These are phyloP conservation scores for Amanita polypyramis DNA, from an alignment of 768 basidiomycete species.

Conservation along the genomic window DNA sequence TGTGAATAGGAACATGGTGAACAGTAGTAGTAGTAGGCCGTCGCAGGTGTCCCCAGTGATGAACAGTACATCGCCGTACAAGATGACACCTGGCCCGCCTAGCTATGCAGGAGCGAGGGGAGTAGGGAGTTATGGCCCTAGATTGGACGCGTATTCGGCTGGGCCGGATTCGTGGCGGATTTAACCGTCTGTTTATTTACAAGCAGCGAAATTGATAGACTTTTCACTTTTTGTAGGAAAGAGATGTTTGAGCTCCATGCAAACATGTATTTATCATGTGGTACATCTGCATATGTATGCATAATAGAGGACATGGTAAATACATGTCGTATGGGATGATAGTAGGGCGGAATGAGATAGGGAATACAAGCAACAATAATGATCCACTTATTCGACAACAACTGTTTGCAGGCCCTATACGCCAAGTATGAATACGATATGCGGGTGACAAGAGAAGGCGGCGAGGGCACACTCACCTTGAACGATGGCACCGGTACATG, in stretches of 20 bases:
- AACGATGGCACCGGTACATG: conserved; percentile 69
- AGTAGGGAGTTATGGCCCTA: conserved; percentile 3
- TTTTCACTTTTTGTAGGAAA: too few relatives aligned
- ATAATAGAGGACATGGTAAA: neutral
- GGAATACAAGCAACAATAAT: neutral
- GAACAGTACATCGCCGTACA: conserved; percentile 20
- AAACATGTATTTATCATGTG: neutral
- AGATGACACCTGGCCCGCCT: conserved; percentile 19
- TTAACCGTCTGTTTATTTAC: neutral
- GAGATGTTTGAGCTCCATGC: neutral
- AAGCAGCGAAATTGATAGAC: neutral
- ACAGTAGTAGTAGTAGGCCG: conserved; percentile 2
- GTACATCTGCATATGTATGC: neutral
- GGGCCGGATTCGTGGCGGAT: neutral
- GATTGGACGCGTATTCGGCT: conserved; percentile 1
- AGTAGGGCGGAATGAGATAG: neutral
- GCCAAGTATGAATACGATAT: neutral
- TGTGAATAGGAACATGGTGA: neutral
- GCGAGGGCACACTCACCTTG: conserved; percentile 52
- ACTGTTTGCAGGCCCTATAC: conserved; percentile 1
- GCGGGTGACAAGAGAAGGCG: neutral
- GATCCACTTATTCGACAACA: conserved; percentile 2
- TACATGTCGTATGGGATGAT: too few relatives aligned
- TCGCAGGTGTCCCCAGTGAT: conserved; percentile 19
- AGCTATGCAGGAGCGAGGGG: conserved; percentile 11